phyloP scores from a whole-genome alignment of 2,329 filamentous ascomycete species.

The Fusarium floridanum region DNA sequence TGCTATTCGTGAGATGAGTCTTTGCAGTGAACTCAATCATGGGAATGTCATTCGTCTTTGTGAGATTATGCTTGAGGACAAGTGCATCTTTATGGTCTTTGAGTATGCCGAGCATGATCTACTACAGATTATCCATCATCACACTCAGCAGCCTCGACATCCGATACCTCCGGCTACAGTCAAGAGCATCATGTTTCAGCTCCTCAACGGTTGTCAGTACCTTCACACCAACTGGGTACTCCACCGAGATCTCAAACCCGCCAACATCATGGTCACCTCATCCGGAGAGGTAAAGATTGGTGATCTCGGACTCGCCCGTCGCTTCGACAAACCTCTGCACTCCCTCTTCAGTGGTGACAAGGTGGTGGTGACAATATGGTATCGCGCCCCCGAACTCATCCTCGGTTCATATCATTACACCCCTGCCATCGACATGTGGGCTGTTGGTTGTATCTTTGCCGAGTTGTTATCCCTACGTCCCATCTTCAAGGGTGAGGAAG shows the following conservation, averaged over 20 bases:
- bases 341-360: slow-evolving; percentile 95
- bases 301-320: slow-evolving; percentile 89
- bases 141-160: slow-evolving; percentile 88
- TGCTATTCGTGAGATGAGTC: slow-evolving; percentile 95
- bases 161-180: slow-evolving; percentile 90
- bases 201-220: slow-evolving; percentile 94
- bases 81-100: slow-evolving; percentile 99
- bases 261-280: slow-evolving; percentile 98
- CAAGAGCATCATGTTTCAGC: slow-evolving; percentile 94
- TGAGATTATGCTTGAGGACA: slow-evolving; percentile 97
- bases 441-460: slow-evolving; percentile 96
- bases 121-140: slow-evolving; percentile 97
- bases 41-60: slow-evolving; percentile 90
- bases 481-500: slow-evolving; percentile 98
- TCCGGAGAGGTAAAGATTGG: slow-evolving; percentile 92
- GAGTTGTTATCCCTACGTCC: slow-evolving; percentile 90
- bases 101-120: slow-evolving; percentile 98
- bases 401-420: slow-evolving; percentile 97
- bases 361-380: slow-evolving; percentile 99
- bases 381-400: slow-evolving; percentile 92
- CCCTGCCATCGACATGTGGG: slow-evolving; percentile 97
- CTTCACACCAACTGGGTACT: slow-evolving; percentile 97
- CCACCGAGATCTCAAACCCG: slow-evolving; percentile 95
- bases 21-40: slow-evolving; percentile 92
- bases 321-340: slow-evolving; percentile 94